phyloP scores from a whole-genome alignment of 1,284 basidiomycete species.

The Hymenochaete sp. region DNA sequence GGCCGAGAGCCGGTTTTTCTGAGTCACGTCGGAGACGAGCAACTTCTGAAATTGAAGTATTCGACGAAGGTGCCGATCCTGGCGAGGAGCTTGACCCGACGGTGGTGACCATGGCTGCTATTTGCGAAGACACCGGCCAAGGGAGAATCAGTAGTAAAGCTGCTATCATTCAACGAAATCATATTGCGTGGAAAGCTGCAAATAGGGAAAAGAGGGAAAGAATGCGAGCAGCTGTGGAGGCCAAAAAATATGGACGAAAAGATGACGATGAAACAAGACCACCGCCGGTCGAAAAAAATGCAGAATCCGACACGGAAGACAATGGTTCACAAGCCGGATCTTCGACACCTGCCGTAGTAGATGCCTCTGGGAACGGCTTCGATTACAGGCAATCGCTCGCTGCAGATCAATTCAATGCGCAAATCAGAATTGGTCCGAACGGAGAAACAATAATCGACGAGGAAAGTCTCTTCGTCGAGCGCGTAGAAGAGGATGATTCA shows the following conservation, averaged over 20 bases:
- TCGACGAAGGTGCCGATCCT: slow-evolving; percentile 49
- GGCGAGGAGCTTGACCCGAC: slow-evolving; percentile 73
- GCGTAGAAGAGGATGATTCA: slow-evolving; percentile 40
- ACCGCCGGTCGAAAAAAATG: slow-evolving; percentile 6
- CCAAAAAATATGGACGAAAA: slow-evolving; percentile 59
- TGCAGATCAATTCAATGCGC: slow-evolving; percentile 67
- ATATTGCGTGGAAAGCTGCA: slow-evolving; percentile 55
- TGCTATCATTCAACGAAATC: slow-evolving; percentile 56
- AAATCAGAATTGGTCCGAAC: slow-evolving; percentile 72
- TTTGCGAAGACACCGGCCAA: slow-evolving; percentile 65
- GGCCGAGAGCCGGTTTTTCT: slow-evolving; percentile 6
- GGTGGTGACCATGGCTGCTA: slow-evolving; percentile 62
- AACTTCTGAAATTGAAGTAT: slow-evolving; percentile 38
- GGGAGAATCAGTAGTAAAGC: slow-evolving; percentile 69
- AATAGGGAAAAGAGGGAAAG: slow-evolving; percentile 55
- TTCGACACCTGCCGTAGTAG: slow-evolving; percentile 20
- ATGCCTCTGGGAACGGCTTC: slow-evolving; percentile 43
- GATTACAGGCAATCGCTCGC: slow-evolving; percentile 57
- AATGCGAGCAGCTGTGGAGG: slow-evolving; percentile 55
- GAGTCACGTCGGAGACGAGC: slow-evolving; percentile 20
- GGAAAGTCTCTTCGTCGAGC: slow-evolving; percentile 68
- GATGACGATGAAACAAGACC: slow-evolving; percentile 42
- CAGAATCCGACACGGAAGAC: slow-evolving; percentile 15
- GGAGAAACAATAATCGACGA: slow-evolving; percentile 78
- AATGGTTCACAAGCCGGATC: slow-evolving; percentile 6